Conservation (phyloP, 768 basidiomycete species). For the Boletus fagicola region DNA sequence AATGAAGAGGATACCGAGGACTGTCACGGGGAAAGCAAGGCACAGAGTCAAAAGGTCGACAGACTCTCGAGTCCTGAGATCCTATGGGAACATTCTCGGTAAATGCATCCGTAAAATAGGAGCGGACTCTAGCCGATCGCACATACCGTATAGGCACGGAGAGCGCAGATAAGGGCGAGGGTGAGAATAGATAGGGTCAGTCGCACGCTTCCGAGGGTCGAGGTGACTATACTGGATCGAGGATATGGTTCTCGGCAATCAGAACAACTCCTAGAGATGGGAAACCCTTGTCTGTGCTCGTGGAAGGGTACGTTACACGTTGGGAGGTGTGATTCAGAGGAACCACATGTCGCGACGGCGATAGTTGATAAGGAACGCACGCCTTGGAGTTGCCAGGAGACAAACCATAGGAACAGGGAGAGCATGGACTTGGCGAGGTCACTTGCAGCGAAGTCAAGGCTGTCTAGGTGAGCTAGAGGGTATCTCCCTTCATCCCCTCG, state of each 20-base stretch:
- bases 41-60: slow-evolving; percentile 23
- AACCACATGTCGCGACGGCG: background rate
- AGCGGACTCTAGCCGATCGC: background rate
- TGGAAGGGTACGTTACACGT: slow-evolving; percentile 8
- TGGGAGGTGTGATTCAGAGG: slow-evolving; percentile 8
- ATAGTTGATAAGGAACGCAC: background rate
- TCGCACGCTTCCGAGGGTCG: slow-evolving; percentile 12
- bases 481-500: slow-evolving; percentile 1
- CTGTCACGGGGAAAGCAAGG: slow-evolving; percentile 24
- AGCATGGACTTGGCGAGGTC: slow-evolving; percentile 21
- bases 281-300: slow-evolving; percentile 7
- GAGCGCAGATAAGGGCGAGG: slow-evolving; percentile 12
- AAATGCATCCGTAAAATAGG: background rate
- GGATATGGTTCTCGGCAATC: slow-evolving; percentile 4
- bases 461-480: slow-evolving; percentile 2
- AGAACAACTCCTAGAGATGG: background rate
- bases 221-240: background rate
- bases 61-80: slow-evolving; percentile 16
- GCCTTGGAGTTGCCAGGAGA: slow-evolving; percentile 1
- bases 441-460: slow-evolving; percentile 18
- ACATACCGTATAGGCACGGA: slow-evolving; percentile 25
- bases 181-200: slow-evolving; percentile 14
- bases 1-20: slow-evolving; percentile 21
- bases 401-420: slow-evolving; percentile 18
- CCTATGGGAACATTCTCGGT: slow-evolving; percentile 16